These are phyloP conservation scores for Penicillium sp. DNA, from an alignment of 2,329 filamentous ascomycete species.

Conservation along the genomic window DNA sequence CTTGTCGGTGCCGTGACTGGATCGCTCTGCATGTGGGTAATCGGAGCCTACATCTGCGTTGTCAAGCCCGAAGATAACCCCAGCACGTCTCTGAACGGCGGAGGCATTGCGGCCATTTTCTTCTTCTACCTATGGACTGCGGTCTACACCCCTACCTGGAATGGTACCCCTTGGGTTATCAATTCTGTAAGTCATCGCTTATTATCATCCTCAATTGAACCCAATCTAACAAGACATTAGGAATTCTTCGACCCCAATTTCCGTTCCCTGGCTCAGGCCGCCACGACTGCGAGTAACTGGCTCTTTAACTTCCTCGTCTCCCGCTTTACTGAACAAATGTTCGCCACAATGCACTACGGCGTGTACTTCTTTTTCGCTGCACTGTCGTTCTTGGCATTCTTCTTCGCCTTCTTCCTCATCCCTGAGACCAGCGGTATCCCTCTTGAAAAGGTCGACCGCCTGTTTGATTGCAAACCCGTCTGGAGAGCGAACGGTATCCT, in stretches of 20 bases:
- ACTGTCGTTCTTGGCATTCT: constrained; percentile 56
- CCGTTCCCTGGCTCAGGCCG: constrained; percentile 67
- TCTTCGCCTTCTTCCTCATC: constrained; percentile 62
- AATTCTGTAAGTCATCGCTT: constrained; percentile 48
- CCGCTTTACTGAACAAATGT: constrained; percentile 42
- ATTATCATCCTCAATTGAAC: not conserved
- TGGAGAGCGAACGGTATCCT: constrained; percentile 35
- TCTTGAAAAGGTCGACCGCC: constrained; percentile 62
- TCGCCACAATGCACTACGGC: constrained; percentile 50
- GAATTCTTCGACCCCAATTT: constrained; percentile 72
- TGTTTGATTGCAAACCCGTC: constrained; percentile 50
- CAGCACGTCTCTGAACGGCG: constrained; percentile 18
- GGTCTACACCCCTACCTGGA: constrained; percentile 70
- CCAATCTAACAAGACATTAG: constrained; percentile 16
- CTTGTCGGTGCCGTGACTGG: constrained; percentile 62
- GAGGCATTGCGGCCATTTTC: constrained; percentile 46
- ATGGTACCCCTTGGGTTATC: constrained; percentile 72
- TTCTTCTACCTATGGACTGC: constrained; percentile 75
- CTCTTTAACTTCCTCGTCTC: constrained; percentile 36
- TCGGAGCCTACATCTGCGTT: constrained; percentile 34
- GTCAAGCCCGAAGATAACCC: constrained; percentile 29
- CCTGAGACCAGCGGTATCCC: constrained; percentile 66
- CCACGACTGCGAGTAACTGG: constrained; percentile 47
- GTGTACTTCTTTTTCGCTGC: constrained; percentile 68
- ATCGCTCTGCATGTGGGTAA: constrained; percentile 39